These are phyloP conservation scores for Yarrowia deformans DNA, from an alignment of 805 yeast species.

Conservation along the genomic window DNA sequence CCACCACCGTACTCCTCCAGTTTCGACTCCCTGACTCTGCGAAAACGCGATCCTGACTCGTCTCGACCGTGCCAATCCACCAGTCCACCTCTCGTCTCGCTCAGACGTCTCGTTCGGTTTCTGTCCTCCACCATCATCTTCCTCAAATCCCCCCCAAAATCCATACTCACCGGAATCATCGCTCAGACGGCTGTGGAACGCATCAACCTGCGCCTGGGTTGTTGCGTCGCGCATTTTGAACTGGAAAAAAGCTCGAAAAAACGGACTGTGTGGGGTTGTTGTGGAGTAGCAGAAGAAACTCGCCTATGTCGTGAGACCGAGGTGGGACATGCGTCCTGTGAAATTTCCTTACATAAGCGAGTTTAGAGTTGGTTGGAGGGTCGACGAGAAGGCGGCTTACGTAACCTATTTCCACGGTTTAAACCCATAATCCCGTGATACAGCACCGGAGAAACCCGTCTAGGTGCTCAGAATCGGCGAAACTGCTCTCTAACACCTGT, in stretches of 20 bases:
- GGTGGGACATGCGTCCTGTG: conserved; percentile 18
- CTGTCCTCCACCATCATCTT: background rate
- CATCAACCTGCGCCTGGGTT: conserved; percentile 37
- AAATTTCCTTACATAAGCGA: conserved; percentile 10
- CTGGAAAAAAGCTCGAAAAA: background rate
- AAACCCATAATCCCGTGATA: no score
- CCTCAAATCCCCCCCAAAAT: background rate
- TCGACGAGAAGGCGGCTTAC: no score
- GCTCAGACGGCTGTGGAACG: conserved; percentile 34
- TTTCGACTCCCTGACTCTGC: no score
- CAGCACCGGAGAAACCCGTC: background rate
- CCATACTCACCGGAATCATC: conserved; percentile 33
- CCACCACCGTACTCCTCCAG: background rate
- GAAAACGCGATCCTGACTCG: background rate
- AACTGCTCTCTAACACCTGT: background rate
- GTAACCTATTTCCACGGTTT: background rate
- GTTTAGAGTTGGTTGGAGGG: background rate
- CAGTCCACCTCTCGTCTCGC: background rate
- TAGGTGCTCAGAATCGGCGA: background rate
- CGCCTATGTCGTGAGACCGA: background rate
- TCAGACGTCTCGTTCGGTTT: background rate
- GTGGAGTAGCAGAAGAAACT: conserved; percentile 7
- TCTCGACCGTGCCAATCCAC: background rate
- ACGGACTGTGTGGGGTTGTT: background rate
- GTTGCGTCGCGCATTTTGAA: conserved; percentile 31